phyloP scores from a whole-genome alignment of 2,329 filamentous ascomycete species.

The Paracoccidioides lutzii region DNA sequence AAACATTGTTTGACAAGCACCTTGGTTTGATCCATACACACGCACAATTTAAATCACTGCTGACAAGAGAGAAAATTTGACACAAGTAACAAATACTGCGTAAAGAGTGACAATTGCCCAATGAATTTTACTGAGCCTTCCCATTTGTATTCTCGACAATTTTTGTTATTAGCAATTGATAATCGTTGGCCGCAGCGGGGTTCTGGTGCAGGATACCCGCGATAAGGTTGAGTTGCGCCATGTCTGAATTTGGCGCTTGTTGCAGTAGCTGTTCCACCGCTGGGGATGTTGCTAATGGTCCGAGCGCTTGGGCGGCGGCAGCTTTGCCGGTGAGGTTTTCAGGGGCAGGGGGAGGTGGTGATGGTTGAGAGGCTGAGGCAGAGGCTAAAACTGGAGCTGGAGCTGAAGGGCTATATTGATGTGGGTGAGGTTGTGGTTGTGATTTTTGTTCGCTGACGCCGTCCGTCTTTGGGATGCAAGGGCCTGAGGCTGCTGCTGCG shows the following conservation, averaged over 20 bases:
- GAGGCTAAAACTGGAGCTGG: constrained; percentile 6
- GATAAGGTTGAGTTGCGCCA: constrained; percentile 63
- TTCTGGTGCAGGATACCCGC: constrained; percentile 54
- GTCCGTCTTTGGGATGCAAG: constrained; percentile 15
- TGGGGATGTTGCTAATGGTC: constrained; percentile 47
- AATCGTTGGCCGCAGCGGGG: constrained; percentile 50
- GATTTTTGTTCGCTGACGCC: constrained; percentile 15
- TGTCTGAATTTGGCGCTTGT: constrained; percentile 54
- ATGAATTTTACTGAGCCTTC: constrained; percentile 9
- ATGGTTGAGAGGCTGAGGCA: constrained; percentile 15
- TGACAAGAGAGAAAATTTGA: background rate
- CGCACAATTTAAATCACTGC: too few species aligned
- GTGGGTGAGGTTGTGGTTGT: constrained; percentile 16
- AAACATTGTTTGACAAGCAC: background rate
- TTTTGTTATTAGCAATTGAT: constrained; percentile 30
- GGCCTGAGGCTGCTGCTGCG: constrained; percentile 8
- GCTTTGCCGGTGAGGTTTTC: constrained; percentile 35
- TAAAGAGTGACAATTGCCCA: too few species aligned
- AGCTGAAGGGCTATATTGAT: constrained; percentile 7
- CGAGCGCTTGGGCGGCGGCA: constrained; percentile 51
- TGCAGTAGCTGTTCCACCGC: constrained; percentile 58
- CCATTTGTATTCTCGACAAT: constrained; percentile 26
- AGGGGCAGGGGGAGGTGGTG: constrained; percentile 5
- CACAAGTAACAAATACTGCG: too few species aligned
- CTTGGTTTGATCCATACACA: too few species aligned